Evolutionary conservation across 2,329 filamentous ascomycete genomes (phyloP).

Genomic region (Coccinonectria pachysandricola): DNA sequence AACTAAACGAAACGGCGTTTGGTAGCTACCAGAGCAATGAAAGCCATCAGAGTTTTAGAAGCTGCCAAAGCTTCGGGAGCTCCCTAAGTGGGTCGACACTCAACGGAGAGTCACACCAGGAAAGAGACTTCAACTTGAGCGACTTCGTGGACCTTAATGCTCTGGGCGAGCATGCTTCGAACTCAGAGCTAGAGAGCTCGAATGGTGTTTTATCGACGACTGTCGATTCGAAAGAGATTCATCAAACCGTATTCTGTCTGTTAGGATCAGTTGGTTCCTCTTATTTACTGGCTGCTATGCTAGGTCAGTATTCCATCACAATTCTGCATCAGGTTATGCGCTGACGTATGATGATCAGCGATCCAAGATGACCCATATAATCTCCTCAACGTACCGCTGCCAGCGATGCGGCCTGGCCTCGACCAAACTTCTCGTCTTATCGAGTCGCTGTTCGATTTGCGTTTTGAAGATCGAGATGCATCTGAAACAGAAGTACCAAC

Average conservation of each 20-base stretch:
- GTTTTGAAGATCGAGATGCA: too few relatives aligned
- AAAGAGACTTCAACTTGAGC: slow-evolving; percentile 4
- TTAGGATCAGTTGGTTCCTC: slow-evolving; percentile 15
- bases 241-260: slow-evolving; percentile 9
- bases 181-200: background rate
- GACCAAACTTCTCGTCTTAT: too few relatives aligned
- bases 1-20: too few relatives aligned
- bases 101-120: slow-evolving; percentile 5
- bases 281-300: slow-evolving; percentile 7
- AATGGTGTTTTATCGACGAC: background rate
- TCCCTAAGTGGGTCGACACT: slow-evolving; percentile 3
- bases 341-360: slow-evolving; percentile 5
- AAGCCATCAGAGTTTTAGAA: too few relatives aligned
- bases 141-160: slow-evolving; percentile 10
- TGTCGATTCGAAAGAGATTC: slow-evolving; percentile 2
- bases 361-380: slow-evolving; percentile 11
- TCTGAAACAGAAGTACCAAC: too few relatives aligned
- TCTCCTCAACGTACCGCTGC: slow-evolving; percentile 1
- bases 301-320: slow-evolving; percentile 12
- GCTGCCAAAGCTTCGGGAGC: slow-evolving; percentile 1
- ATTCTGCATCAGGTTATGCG: too few relatives aligned
- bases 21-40: slow-evolving; percentile 2
- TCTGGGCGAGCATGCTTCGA: slow-evolving; percentile 1
- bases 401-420: slow-evolving; percentile 5
- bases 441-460: too few relatives aligned